These are phyloP conservation scores for Populus nigra DNA, from an alignment of 345 rosid species.

Conservation along the genomic window DNA sequence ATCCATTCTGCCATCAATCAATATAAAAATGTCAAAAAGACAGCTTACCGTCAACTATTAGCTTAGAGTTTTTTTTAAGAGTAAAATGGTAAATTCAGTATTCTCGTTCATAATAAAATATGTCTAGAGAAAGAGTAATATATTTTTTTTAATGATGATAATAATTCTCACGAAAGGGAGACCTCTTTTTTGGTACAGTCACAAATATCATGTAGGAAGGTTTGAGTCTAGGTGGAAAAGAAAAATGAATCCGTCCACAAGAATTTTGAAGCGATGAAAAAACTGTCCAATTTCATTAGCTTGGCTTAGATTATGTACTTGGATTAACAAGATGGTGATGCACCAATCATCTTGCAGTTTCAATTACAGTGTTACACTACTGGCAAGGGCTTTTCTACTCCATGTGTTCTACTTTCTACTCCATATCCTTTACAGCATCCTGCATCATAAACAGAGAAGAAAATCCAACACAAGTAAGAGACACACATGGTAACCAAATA, in stretches of 20 bases:
- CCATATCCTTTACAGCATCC: constrained; percentile 75
- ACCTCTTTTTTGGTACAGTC: too few species aligned
- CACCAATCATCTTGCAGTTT: constrained; percentile 8
- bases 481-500: not conserved
- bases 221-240: not conserved
- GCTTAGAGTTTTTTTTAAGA: too few species aligned
- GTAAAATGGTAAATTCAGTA: too few species aligned
- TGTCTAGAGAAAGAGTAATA: too few species aligned
- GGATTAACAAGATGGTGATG: constrained; percentile 16
- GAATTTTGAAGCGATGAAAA: not conserved
- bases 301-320: not conserved
- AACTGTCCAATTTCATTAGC: not conserved
- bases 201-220: not conserved
- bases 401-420: constrained; percentile 25
- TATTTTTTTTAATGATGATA: too few species aligned
- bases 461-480: not conserved
- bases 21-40: too few species aligned
- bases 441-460: constrained; percentile 24
- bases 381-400: not conserved
- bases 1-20: too few species aligned
- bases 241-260: not conserved
- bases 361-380: not conserved
- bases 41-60: too few species aligned
- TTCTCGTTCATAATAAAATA: too few species aligned
- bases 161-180: too few species aligned